A percentile compares a stretch with the other conserved stretches of the same genome.
Conservation (phyloP, 441 rosid species). For the Raphanus hybrid region DNA sequence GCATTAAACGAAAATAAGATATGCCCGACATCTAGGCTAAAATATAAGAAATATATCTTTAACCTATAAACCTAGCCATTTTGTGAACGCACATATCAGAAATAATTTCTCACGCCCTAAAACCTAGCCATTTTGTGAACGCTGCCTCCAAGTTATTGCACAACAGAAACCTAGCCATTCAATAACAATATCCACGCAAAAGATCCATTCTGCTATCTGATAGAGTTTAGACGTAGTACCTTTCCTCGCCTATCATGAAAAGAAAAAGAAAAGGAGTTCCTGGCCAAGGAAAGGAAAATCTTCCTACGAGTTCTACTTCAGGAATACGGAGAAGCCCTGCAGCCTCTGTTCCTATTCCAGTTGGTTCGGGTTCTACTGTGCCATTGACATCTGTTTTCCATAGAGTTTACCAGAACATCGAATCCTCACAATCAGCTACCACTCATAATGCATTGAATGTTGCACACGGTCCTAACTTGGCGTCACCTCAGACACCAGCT, state of each 20-base stretch:
- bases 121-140: no score
- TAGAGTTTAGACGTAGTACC: no score
- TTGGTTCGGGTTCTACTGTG: neutral
- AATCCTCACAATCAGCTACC: neutral
- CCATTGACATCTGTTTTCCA: neutral
- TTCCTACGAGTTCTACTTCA: neutral
- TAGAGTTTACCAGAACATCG: neutral
- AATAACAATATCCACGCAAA: no score
- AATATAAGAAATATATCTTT: no score
- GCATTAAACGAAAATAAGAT: no score
- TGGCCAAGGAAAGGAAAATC: neutral
- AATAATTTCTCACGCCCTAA: no score
- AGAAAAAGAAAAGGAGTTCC: neutral
- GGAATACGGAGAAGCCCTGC: neutral
- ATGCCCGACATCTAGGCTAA: no score
- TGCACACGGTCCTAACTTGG: neutral
- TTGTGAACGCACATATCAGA: no score
- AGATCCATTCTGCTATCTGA: no score
- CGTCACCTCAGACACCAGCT: neutral
- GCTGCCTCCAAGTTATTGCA: no score
- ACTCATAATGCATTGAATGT: neutral
- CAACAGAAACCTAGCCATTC: no score
- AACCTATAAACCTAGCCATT: no score
- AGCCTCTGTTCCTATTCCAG: neutral
- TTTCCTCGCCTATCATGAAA: neutral